Evolutionary conservation across 805 yeast species (phyloP), one percentile per base, ranked within the genome.

Genomic region (Metschnikowia anglica): DNA sequence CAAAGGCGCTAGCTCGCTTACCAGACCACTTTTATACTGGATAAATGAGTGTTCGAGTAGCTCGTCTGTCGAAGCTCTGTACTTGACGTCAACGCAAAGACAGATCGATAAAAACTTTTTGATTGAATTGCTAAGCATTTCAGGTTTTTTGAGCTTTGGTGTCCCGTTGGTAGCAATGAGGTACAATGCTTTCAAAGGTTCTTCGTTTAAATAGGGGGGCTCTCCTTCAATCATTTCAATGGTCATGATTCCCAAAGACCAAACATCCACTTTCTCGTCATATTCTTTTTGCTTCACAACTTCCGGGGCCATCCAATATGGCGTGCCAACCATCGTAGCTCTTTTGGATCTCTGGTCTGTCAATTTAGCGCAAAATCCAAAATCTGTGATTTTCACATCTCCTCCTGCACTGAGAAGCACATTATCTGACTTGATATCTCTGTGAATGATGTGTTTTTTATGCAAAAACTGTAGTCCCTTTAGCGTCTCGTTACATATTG

Each of bases 241-340:
- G 3, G 90, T 82, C 93, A 85, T 85, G 50, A 85, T 85, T 34
- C 93, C 93, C 45, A 85, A 65, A 3, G 88, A 81, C 93, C 93
- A 85, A 18, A 85, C 82, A 56, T 85, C 93, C 20, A 85, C 88
- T 59, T 85, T 85, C 39, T 85, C 87, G 37, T 85, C 93, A 57
- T 85, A 85, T 50, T 84, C 88, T 56, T 84, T 83, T 55, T 83
- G 87, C 53, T 79, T 80, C 29, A 85, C 89, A 34, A 85, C 89
- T 62, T 85, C 93, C 1, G 93, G 93, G 0, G 93, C 93, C 93
- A 85, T 85, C 93, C 93, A 85, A 63, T 85, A 85, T 8, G 93
- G 91, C 1, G 93, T 85, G 5, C 93, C 93, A 4, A 85, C 93
- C 91, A 85, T 84, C 3, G 93, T 85, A 23, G 88, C 86, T 46